Base-by-base conservation (phyloP, 2,329 filamentous ascomycete genomes). In the Diplodia intermedia region DNA sequence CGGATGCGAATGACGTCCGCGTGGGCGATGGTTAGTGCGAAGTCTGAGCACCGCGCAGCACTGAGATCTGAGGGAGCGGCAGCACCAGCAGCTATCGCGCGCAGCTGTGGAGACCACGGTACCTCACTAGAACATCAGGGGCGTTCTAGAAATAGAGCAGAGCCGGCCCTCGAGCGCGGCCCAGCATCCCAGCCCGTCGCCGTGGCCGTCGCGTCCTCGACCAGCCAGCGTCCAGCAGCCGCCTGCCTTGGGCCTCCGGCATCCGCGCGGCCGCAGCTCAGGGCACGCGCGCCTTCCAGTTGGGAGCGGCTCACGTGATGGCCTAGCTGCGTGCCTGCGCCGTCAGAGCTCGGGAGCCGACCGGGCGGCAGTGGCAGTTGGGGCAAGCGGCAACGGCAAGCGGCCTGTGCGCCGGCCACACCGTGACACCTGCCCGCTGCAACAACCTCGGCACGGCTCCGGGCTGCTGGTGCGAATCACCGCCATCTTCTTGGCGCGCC, bases 91-190 rank as follows among this genome's bases (percentile, higher is more conserved):
- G 57, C 57, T 36, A 56, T 56, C n/a, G 36, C 55, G 55, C 55
- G 57, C 57, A 62, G 57, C 57, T 62, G 57, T 62, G 57, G 57
- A 62, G 57, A 61, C 56, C 23, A 40, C 40, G 57, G 57, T 49
- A 20, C 57, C 57, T 62, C 57, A 62, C 57, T 62, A 62, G 57
- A 62, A 62, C 57, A 62, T 62, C 40, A 62, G 57, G 57, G 57
- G 57, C 57, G 57, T 62, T 62, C 57, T 62, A 62, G 57, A 62
- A 62, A 62, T 49, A 49, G 40, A 62, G 57, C 56, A 31, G 33
- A 38, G 57, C 50, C 36, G 18, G n/a, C 29, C 55, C 15, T 53
- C 26, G 23, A 18, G 29, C 15, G 14, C 40, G 8, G 6, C 26
- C 57, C 40, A 31, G 57, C 26, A n/a, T 33, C 26, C 40, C 40